These are phyloP conservation scores for Candida corydali DNA, from an alignment of 805 yeast genomes.

Conservation along the genomic window DNA sequence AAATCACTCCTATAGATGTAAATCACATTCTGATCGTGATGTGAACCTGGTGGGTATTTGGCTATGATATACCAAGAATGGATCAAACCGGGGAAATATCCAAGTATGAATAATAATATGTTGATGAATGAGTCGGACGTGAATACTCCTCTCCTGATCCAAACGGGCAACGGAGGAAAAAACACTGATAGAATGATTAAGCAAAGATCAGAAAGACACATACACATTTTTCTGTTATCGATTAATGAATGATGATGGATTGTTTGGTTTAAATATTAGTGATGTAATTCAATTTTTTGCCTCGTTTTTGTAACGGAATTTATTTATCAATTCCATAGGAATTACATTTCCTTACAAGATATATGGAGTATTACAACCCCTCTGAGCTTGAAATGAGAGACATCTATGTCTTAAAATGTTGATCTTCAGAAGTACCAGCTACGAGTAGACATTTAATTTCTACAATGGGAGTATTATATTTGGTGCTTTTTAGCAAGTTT, in stretches of 20 bases:
- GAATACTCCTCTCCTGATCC: conserved; percentile 60
- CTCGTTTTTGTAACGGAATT: no score
- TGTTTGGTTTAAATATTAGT: no score
- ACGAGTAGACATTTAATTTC: no score
- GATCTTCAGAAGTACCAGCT: no score
- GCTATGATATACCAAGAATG: conserved; percentile 50
- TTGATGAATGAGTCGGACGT: conserved; percentile 47
- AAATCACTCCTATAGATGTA: conserved; percentile 33
- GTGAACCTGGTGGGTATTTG: conserved; percentile 38
- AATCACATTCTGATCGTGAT: conserved; percentile 21
- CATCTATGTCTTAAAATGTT: no score
- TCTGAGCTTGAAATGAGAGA: no score
- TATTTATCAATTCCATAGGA: no score
- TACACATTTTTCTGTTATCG: conserved; percentile 5
- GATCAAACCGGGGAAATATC: conserved; percentile 48
- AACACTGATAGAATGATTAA: conserved; percentile 58
- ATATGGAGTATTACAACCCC: no score
- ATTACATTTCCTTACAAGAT: no score
- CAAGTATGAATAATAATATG: conserved; percentile 41
- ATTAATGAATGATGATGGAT: neutral
- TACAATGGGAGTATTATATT: no score
- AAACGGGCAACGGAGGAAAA: conserved; percentile 73
- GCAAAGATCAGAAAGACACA: conserved; percentile 47
- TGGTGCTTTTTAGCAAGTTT: no score
- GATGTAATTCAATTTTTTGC: no score